phyloP scores from a whole-genome alignment of 148 eudicot species.

The Diospyros kaki region DNA sequence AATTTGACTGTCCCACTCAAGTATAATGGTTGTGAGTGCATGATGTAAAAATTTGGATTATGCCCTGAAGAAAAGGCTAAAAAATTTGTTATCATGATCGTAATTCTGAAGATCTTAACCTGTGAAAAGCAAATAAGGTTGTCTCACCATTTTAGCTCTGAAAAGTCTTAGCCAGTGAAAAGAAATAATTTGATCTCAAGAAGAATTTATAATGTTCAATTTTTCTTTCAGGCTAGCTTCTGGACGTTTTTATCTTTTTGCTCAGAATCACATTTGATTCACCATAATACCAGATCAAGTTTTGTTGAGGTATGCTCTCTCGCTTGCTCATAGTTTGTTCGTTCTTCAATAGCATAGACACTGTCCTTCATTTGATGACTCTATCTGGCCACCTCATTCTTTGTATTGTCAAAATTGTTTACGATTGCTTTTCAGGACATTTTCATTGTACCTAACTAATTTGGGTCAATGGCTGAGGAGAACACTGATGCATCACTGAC shows the following conservation, averaged over 20 bases:
- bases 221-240: slow-evolving; percentile 4
- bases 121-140: background rate
- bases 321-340: background rate
- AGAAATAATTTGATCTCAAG: background rate
- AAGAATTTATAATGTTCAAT: background rate
- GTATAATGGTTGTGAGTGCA: background rate
- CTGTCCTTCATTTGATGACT: slow-evolving; percentile 4
- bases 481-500: slow-evolving; percentile 9
- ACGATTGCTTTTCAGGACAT: slow-evolving; percentile 19
- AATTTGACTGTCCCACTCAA: slow-evolving; percentile 1
- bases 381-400: background rate
- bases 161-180: background rate
- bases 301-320: background rate
- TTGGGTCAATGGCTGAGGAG: slow-evolving; percentile 38
- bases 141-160: background rate
- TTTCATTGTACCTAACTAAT: slow-evolving; percentile 1
- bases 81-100: background rate
- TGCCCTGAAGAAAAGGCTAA: slow-evolving; percentile 5
- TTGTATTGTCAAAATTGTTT: slow-evolving; percentile 4
- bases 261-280: background rate
- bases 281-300: background rate
- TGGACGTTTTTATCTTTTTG: background rate
- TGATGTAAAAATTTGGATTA: background rate
- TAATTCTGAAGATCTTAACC: slow-evolving; percentile 3
- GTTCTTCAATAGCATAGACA: background rate